A percentile compares a stretch with the other conserved stretches of the same genome.
Evolutionary conservation across 495 filamentous ascomycete species (phyloP).

Genomic region (Staphylotrichum longicolle): DNA sequence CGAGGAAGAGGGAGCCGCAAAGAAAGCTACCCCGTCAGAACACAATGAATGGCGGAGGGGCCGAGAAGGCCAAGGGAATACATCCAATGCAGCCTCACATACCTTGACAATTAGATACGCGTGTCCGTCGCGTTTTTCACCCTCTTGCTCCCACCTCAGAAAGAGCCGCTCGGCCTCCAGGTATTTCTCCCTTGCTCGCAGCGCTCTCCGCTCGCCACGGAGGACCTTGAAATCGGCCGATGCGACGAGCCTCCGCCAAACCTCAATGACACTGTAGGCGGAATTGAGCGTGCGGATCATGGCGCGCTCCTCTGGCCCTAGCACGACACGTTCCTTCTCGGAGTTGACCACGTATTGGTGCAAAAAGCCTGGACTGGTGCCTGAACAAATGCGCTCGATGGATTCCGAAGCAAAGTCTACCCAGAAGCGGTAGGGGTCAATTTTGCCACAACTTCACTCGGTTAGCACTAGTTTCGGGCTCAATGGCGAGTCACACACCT

Average conservation of each 20-base stretch:
- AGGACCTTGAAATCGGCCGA: slow-evolving; percentile 15
- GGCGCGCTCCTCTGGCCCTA: slow-evolving; percentile 14
- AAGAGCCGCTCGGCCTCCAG: slow-evolving; percentile 4
- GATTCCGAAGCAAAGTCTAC: slow-evolving; percentile 11
- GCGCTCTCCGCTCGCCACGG: slow-evolving; percentile 4
- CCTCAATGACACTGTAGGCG: slow-evolving; percentile 14
- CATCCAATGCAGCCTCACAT: not conserved
- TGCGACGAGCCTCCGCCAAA: slow-evolving; percentile 16
- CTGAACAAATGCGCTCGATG: slow-evolving; percentile 5
- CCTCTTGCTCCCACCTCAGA: slow-evolving; percentile 13
- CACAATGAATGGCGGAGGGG: not conserved
- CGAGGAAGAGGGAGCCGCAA: not conserved
- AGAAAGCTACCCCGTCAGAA: slow-evolving; percentile 1
- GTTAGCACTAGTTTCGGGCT: slow-evolving; percentile 14
- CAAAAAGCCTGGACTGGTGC: slow-evolving; percentile 10
- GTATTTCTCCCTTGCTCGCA: not conserved
- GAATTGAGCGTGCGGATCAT: slow-evolving; percentile 11
- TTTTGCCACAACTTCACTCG: slow-evolving; percentile 6
- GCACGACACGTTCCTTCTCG: slow-evolving; percentile 14
- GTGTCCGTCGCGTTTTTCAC: slow-evolving; percentile 13
- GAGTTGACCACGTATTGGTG: slow-evolving; percentile 9
- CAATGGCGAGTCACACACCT: slow-evolving; percentile 4
- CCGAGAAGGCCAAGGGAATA: not conserved
- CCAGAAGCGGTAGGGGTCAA: slow-evolving; percentile 12
- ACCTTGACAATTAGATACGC: slow-evolving; percentile 12